phyloP scores from a whole-genome alignment of 1,139 yeast genomes.

The Taphrina deformans region DNA sequence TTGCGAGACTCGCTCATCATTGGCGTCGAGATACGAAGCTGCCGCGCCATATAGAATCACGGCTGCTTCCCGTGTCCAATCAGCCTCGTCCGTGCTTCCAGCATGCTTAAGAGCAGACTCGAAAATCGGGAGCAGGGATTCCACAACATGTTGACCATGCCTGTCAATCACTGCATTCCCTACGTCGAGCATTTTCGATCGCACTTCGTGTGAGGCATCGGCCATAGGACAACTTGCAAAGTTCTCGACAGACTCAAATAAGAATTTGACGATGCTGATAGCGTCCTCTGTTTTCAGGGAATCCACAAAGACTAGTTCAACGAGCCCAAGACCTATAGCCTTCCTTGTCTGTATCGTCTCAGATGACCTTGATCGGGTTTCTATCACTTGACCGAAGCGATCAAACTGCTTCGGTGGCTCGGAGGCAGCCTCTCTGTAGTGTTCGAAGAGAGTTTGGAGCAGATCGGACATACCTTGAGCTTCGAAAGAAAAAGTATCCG shows the following conservation, averaged over 20 bases:
- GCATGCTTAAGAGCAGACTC: slow-evolving; percentile 55
- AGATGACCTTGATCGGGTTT: neutral
- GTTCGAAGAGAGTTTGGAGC: slow-evolving; percentile 56
- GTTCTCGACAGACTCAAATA: slow-evolving; percentile 51
- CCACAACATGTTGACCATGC: slow-evolving; percentile 67
- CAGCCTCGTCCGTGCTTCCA: slow-evolving; percentile 53
- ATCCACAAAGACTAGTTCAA: slow-evolving; percentile 55
- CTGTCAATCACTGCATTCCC: slow-evolving; percentile 68
- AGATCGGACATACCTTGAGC: slow-evolving; percentile 67
- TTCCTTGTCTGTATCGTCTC: slow-evolving; percentile 2
- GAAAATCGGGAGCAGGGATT: slow-evolving; percentile 71
- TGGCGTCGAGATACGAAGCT: slow-evolving; percentile 70
- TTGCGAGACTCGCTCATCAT: slow-evolving; percentile 62
- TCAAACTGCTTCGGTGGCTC: slow-evolving; percentile 13
- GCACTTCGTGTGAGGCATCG: slow-evolving; percentile 69
- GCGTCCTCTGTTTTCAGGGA: slow-evolving; percentile 37
- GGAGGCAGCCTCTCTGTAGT: slow-evolving; percentile 39
- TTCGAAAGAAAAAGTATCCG: slow-evolving; percentile 75
- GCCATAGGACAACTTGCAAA: slow-evolving; percentile 58
- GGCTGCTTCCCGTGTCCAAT: slow-evolving; percentile 71
- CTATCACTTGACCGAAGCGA: slow-evolving; percentile 18
- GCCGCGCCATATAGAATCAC: slow-evolving; percentile 84
- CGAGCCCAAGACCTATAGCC: slow-evolving; percentile 58
- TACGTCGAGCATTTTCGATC: slow-evolving; percentile 85
- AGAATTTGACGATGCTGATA: slow-evolving; percentile 45